Evolutionary conservation across 1,284 basidiomycete species (phyloP).

Genomic region (Puccinia polysora): DNA sequence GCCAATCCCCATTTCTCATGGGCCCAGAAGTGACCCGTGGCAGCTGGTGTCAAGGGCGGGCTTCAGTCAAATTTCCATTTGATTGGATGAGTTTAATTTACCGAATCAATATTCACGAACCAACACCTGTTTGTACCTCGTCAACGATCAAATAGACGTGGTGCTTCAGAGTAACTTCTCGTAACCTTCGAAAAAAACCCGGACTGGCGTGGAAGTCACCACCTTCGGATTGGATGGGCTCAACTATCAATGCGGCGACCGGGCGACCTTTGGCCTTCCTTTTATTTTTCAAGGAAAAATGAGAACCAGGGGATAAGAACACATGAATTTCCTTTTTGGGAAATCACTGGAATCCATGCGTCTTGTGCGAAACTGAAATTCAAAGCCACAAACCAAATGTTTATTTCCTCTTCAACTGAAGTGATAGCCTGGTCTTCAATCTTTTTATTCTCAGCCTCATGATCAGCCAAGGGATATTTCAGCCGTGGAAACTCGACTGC

Average conservation of each 20-base stretch:
- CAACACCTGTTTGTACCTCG: conserved; percentile 59
- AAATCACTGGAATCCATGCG: no score
- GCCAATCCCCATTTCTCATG: conserved; percentile 59
- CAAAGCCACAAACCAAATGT: conserved; percentile 18
- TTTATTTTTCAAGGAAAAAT: no score
- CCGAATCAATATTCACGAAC: neutral
- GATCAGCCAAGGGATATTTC: conserved; percentile 57
- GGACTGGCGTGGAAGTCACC: conserved; percentile 60
- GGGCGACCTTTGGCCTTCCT: conserved; percentile 55
- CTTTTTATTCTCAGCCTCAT: conserved; percentile 55
- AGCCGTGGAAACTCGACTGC: conserved; percentile 57
- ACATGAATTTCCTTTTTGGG: no score
- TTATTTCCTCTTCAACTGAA: conserved; percentile 54
- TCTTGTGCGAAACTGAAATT: no score
- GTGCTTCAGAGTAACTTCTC: conserved; percentile 57
- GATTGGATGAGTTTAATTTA: neutral
- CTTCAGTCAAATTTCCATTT: neutral
- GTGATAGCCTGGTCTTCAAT: conserved; percentile 53
- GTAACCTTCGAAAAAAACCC: conserved; percentile 57
- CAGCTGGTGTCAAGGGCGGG: no score
- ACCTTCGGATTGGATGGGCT: conserved; percentile 59
- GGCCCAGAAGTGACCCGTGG: conserved; percentile 60
- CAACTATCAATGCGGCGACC: conserved; percentile 60
- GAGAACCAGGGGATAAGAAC: no score
- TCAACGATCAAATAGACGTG: conserved; percentile 59